A percentile compares a stretch with the other conserved stretches of the same genome.
phyloP scores from a whole-genome alignment of 768 basidiomycete species.

The Leccinellum rugosiceps region DNA sequence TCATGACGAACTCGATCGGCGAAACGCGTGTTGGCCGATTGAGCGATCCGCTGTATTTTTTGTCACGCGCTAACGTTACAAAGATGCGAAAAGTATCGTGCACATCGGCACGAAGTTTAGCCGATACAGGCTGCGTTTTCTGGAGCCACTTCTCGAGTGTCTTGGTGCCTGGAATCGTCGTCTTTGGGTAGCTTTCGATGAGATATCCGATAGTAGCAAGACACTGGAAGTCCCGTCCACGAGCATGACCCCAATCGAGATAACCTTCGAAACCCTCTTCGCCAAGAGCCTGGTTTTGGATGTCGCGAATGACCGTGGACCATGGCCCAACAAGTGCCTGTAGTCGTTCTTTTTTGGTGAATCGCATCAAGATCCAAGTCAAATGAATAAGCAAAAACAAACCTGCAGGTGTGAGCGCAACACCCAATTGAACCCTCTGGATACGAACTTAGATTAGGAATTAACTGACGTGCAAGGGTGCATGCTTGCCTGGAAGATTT shows the following conservation, averaged over 20 bases:
- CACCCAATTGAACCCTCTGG: constrained; percentile 51
- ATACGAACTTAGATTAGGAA: neutral
- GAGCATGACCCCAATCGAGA: constrained; percentile 41
- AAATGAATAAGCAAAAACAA: constrained; percentile 4
- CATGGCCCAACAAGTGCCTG: constrained; percentile 48
- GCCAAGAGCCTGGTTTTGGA: constrained; percentile 36
- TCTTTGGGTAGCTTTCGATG: constrained; percentile 31
- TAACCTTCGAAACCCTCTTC: constrained; percentile 37
- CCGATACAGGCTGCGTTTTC: constrained; percentile 23
- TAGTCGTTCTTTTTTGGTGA: constrained; percentile 40
- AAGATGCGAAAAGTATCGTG: constrained; percentile 35
- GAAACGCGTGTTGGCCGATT: constrained; percentile 36
- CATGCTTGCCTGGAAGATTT: constrained; percentile 54
- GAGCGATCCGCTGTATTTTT: constrained; percentile 31
- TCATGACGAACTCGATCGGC: constrained; percentile 46
- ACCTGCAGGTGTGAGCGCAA: constrained; percentile 50
- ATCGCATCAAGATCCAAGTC: neutral
- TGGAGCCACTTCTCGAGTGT: constrained; percentile 39
- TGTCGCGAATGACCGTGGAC: constrained; percentile 40
- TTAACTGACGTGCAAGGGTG: neutral
- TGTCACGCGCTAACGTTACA: constrained; percentile 32
- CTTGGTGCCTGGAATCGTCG: constrained; percentile 23
- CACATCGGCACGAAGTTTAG: constrained; percentile 26
- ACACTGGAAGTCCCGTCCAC: constrained; percentile 47
- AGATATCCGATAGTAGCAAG: constrained; percentile 37